A percentile compares a stretch with the other conserved stretches of the same genome.
These are phyloP conservation scores for Lactifluus piperatus DNA, from an alignment of 768 basidiomycete species.

Conservation along the genomic window DNA sequence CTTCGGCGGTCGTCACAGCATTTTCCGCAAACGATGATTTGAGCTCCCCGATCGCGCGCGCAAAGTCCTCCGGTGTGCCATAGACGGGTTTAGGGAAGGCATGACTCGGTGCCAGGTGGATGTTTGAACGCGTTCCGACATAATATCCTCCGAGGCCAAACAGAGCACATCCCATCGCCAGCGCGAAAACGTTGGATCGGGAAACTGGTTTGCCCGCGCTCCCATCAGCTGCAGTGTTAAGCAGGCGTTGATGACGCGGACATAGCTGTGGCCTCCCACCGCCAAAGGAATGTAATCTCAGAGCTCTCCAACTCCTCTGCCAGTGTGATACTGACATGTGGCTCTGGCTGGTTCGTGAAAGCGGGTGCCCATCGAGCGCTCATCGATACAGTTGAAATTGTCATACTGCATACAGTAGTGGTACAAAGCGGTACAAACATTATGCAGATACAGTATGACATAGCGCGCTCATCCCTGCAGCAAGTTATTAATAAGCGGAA, in stretches of 20 bases:
- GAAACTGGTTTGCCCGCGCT: not conserved
- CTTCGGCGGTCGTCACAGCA: slow-evolving; percentile 19
- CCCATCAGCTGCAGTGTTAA: not conserved
- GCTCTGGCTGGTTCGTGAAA: not conserved
- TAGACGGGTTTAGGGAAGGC: slow-evolving; percentile 14
- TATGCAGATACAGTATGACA: too few relatives aligned
- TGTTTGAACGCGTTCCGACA: not conserved
- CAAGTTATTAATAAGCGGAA: too few relatives aligned
- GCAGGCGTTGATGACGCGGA: not conserved
- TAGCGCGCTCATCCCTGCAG: too few relatives aligned
- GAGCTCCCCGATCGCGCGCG: slow-evolving; percentile 24
- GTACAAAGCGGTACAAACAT: too few relatives aligned
- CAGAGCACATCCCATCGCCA: slow-evolving; percentile 1
- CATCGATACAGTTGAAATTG: too few relatives aligned
- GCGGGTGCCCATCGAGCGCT: not conserved
- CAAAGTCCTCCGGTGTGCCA: slow-evolving; percentile 25
- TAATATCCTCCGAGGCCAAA: slow-evolving; percentile 14
- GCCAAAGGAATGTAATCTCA: not conserved
- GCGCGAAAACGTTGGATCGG: not conserved
- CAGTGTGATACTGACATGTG: not conserved
- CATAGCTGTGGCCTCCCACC: not conserved
- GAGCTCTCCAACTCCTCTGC: not conserved
- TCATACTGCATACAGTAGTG: too few relatives aligned
- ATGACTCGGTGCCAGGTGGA: not conserved
- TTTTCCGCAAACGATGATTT: slow-evolving; percentile 6